Base-by-base conservation (phyloP, 1,284 basidiomycete genomes). In the Anthracocystis walkeri region DNA sequence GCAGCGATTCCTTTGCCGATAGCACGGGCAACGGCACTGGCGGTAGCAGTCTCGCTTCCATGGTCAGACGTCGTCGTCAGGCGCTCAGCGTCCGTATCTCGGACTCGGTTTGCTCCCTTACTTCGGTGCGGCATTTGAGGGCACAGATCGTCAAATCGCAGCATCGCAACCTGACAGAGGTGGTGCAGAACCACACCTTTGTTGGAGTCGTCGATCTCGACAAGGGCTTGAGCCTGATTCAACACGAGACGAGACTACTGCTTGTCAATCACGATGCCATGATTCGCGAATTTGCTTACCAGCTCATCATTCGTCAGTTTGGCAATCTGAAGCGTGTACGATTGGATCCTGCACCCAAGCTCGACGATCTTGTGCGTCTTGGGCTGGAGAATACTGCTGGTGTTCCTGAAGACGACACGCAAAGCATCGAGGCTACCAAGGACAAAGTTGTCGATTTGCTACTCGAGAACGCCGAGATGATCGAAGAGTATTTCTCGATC, bases 401-500 rank as follows among this genome's bases (percentile, higher is more conserved):
- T 0, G 81, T 87, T 4, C 67, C 82, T 82, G 64, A 18, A 84
- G 85, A 8, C 61, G 87, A 52, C 68, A 78, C 7, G 60, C 82
- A 0, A 81, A 86, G 8, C 86, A 90, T 54, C 21, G 51, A 70
- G 20, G 48, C 45, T 40, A 59, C 54, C 16, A 51, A n/a, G 48
- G 50, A 85, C 78, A 76, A 73, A 29, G 82, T 87, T 6, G 60
- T 75, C 20, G 41, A 66, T 0, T 58, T 85, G 3, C 70, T 90
- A 10, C 56, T 86, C 10, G 82, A 85, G 20, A 89, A 90, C 16
- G 89, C 91, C 4, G 92, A 92, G 12, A 97, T 99, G 95, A 87
- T 99, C 1, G 87, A 90, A 10, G 96, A 98, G 79, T 98, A 99
- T 86, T 99, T 98, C 82, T 92, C 91, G 0, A 85, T 99, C 21